Conservation (phyloP, 2,329 filamentous ascomycete genomes). For the Graphiopsis chlorocephala region DNA sequence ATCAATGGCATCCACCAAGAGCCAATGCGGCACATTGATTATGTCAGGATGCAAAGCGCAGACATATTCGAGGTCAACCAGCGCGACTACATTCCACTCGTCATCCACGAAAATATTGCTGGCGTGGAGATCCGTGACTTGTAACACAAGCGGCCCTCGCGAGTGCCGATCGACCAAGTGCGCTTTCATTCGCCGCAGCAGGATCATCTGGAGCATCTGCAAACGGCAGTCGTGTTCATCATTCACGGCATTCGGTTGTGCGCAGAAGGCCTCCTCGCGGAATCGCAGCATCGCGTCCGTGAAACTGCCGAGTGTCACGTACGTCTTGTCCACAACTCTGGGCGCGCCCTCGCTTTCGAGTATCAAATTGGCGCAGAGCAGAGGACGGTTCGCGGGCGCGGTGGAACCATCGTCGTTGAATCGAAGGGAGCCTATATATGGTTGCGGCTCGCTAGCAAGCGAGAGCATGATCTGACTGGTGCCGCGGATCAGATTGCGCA, state of each 20-base stretch:
- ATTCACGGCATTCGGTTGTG: slow-evolving; percentile 24
- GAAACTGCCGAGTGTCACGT: not conserved
- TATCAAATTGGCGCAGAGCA: not conserved
- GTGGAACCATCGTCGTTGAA: slow-evolving; percentile 20
- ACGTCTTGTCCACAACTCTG: not conserved
- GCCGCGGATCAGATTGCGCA: slow-evolving; percentile 26
- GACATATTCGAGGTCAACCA: not conserved
- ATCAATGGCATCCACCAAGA: not conserved
- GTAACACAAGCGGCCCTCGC: not conserved
- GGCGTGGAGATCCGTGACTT: too few species aligned
- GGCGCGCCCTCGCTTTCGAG: slow-evolving; percentile 9
- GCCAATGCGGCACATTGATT: not conserved
- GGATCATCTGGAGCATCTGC: not conserved
- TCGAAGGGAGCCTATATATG: not conserved
- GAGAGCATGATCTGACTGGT: not conserved
- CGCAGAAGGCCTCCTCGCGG: slow-evolving; percentile 1
- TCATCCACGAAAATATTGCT: too few species aligned
- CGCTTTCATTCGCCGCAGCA: not conserved
- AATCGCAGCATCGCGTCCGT: slow-evolving; percentile 4
- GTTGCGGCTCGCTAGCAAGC: not conserved
- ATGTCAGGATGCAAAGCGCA: not conserved
- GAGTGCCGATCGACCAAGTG: not conserved
- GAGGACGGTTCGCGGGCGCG: not conserved
- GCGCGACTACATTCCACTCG: not conserved
- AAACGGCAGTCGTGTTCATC: slow-evolving; percentile 7